Conservation (phyloP, 192 early-diverging fungal genomes). For the Tieghemiomyces parasiticus region DNA sequence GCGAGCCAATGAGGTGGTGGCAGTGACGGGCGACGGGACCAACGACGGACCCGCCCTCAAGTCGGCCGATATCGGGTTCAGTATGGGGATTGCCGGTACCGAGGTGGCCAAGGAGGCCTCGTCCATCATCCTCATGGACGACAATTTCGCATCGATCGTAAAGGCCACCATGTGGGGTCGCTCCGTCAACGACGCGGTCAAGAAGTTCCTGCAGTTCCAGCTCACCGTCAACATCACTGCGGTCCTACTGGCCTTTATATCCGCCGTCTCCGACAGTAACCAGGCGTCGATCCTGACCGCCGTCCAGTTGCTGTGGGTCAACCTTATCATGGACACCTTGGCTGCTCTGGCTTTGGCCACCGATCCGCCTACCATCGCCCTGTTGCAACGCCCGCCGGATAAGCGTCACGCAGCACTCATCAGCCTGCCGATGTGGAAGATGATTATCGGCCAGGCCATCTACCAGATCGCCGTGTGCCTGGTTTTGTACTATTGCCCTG, state of each 20-base stretch:
- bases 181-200: conserved; percentile 88
- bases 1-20: conserved; percentile 84
- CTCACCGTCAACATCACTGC: conserved; percentile 93
- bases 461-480: conserved; percentile 77
- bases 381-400: conserved; percentile 80
- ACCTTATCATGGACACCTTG: conserved; percentile 98
- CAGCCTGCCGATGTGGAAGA: conserved; percentile 86
- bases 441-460: conserved; percentile 83
- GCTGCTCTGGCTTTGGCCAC: conserved; percentile 95
- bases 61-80: conserved; percentile 91
- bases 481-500: conserved; percentile 52
- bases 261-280: conserved; percentile 40
- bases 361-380: conserved; percentile 72
- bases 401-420: conserved; percentile 70
- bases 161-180: conserved; percentile 98
- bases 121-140: conserved; percentile 94
- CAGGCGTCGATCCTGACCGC: conserved; percentile 83
- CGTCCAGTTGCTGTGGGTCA: conserved; percentile 96
- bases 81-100: conserved; percentile 98
- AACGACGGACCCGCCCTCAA: conserved; percentile 96
- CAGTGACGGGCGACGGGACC: conserved; percentile 99
- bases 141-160: conserved; percentile 95
- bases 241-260: conserved; percentile 64
- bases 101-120: conserved; percentile 99
- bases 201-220: conserved; percentile 99